Evolutionary conservation across 306 rosid species (phyloP), one percentile per base, ranked within the genome.

Genomic region (Psophocarpus tetragonolobus): DNA sequence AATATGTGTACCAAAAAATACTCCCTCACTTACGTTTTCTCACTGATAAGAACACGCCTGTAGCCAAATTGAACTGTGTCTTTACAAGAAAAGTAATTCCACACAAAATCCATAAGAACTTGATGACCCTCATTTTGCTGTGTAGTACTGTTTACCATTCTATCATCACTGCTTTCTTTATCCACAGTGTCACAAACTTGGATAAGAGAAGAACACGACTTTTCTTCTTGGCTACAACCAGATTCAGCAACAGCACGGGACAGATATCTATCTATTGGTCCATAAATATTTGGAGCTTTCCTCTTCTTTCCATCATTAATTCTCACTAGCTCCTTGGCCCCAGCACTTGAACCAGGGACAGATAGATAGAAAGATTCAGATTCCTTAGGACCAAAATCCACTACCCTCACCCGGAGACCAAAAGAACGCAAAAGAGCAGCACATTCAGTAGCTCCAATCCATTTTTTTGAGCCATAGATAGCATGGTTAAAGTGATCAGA

Each of bases 401-500:
- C 87, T 21, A 94, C 56, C 87, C 88, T 87, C 61, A 89, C 88
- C n/a, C 73, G 69, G 69, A 90, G 84, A 69, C 98, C 97, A 80
- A 92, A 94, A 18, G 89, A 94, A 63, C 93, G 93, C 72, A 90
- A 87, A 73, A 94, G 89, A 50, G 98, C 69, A 66, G 93, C 97
- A 82, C 93, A 89, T 83, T 94, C 97, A 26, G 96, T 90, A 53
- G 96, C 77, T 78, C 97, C 97, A 68, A 92, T 86, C 97, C 97
- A 89, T 73, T 82, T 85, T 58, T 63, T 74, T 32, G 76, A 74
- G 74, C 98, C 98, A 84, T 87, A 90, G 73, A 91, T 61, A 39
- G 73, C 75, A 44, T 80, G 63, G 71, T 79, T 62, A 76, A 92
- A 89, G 10, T 92, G 98, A 6, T 87, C 87, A n/a, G 91, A 80